Percentiles rank a stretch among this genome's conserved stretches.
These are phyloP conservation scores for Pseudocercospora ulei DNA, from an alignment of 2,329 filamentous ascomycete genomes.

Conservation along the genomic window DNA sequence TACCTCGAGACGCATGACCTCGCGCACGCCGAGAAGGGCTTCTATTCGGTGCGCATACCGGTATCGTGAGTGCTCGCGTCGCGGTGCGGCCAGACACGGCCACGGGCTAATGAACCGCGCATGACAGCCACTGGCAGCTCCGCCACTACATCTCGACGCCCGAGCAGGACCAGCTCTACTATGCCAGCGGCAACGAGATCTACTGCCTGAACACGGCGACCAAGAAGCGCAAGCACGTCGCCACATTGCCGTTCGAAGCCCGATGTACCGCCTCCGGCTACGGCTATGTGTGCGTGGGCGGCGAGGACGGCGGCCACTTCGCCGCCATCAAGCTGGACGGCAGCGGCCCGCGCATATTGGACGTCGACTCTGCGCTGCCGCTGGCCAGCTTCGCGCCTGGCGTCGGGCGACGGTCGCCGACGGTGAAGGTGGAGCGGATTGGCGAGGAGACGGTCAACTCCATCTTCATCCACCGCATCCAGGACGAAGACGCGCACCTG, in stretches of 20 bases:
- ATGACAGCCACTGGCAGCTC: slow-evolving; percentile 67
- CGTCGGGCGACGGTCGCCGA: slow-evolving; percentile 29
- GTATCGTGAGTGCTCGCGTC: slow-evolving; percentile 40
- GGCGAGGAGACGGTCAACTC: slow-evolving; percentile 58
- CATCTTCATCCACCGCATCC: slow-evolving; percentile 52
- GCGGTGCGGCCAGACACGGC: slow-evolving; percentile 28
- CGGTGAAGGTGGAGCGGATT: slow-evolving; percentile 49
- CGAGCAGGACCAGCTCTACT: slow-evolving; percentile 69
- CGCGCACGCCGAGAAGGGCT: slow-evolving; percentile 38
- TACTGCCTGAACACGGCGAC: slow-evolving; percentile 53
- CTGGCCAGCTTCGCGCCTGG: slow-evolving; percentile 36
- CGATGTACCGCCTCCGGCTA: slow-evolving; percentile 77
- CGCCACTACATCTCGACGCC: slow-evolving; percentile 81
- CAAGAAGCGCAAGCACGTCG: slow-evolving; percentile 63
- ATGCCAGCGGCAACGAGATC: slow-evolving; percentile 61
- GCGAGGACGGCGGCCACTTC: slow-evolving; percentile 74
- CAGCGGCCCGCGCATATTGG: slow-evolving; percentile 35
- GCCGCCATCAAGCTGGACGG: slow-evolving; percentile 59
- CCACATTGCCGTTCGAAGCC: slow-evolving; percentile 58
- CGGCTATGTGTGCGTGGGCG: slow-evolving; percentile 85
- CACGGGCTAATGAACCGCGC: slow-evolving; percentile 1
- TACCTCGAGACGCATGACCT: slow-evolving; percentile 42
- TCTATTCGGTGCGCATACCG: slow-evolving; percentile 43
- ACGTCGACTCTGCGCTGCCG: slow-evolving; percentile 51
- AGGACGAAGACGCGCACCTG: slow-evolving; percentile 43